Base-by-base conservation (phyloP, 495 filamentous ascomycete genomes). In the Daldinia vernicosa region DNA sequence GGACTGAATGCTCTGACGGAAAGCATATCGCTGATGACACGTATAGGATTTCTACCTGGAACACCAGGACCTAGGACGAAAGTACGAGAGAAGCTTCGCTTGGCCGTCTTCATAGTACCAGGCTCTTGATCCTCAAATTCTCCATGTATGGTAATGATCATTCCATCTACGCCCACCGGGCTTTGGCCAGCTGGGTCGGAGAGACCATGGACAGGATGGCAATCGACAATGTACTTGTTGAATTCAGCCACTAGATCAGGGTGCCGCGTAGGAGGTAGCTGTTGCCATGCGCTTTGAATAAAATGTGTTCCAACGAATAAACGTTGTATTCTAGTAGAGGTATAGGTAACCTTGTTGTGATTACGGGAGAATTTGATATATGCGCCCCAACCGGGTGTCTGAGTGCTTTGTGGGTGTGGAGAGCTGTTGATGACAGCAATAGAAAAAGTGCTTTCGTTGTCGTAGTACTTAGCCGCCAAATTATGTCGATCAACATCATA, bases 331-430 rank as follows among this genome's bases (percentile, higher is more conserved):
- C 88, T 84, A 3, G 87, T 79, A 8, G 80, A 76, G 0, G 86
- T 78, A 67, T 90, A 84, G 40, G 76, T 89, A 67, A 95, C 84
- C 67, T 88, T 91, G 47, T 85, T 83, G 6, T 98, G 84, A 70
- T 98, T 98, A 11, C 95, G 85, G 51, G 93, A 96, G 66, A 86
- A 87, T 60, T 90, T 92, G 68, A 94, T 87, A 72, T 96, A 97
- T 0, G 84, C 70, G 45, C 90, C 90, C 92, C 92, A 97, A 30
- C 83, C 77, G 37, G 66, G 68, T 77, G 79, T 70, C 59, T 82
- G 78, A 3, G 65, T 67, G 51, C 80, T 75, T 22, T 85, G 79
- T 19, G 87, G 84, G 12, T 88, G 88, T 8, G 89, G 87, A 17
- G 83, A 80, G 8, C 75, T 63, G 45, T 89, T 86, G 74, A 92